Evolutionary conservation across 345 rosid genomes (phyloP), one percentile per base, ranked within the genome.

Genomic region (Ceriops decandra): DNA sequence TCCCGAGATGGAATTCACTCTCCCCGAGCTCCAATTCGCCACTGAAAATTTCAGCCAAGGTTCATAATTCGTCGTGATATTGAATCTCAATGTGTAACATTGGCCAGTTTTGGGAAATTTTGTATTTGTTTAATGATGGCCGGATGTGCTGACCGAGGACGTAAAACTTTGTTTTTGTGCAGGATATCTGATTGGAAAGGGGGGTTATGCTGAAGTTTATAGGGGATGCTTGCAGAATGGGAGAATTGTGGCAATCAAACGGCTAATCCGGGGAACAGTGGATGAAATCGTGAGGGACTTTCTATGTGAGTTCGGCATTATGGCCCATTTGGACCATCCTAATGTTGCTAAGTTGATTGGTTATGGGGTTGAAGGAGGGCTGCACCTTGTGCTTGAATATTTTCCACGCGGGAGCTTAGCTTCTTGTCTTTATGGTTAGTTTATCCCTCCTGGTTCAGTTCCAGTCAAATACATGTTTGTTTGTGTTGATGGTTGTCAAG

Each of bases 191-290:
- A 95, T 91, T 42, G 99, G 97, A 30, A 95, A 90, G 71, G 99
- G 99, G 46, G 99, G 97, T 33, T 91, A 88, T 72, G 95, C 99
- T 59, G 99, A 95, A 71, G 96, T 95, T 49, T 95, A 82, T 79
- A 91, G 81, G 53, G 99, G 95, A 66, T 47, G 70, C 53, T 75
- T 89, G 69, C 68, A 68, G 56, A 79, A 86, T 57, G 93, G 89
- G 62, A 80, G 81, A 72, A 68, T 84, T 33, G 90, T 91, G 30
- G 97, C 99, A 2, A 77, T 95, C 30, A 95, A 95, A 72, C 83
- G 90, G 65, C 79, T 87, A 2, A 95, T 72, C 15, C 76, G 83
- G 63, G 97, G 97, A 71, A 85, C 85, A 0, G 74, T 80, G 0
- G 96, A 95, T 64, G 97, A 91, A 68, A 89, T 80, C 3, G 77